A percentile compares a stretch with the other conserved stretches of the same genome.
phyloP scores from a whole-genome alignment of 139 green algal species.

The Micractinium conductrix region DNA sequence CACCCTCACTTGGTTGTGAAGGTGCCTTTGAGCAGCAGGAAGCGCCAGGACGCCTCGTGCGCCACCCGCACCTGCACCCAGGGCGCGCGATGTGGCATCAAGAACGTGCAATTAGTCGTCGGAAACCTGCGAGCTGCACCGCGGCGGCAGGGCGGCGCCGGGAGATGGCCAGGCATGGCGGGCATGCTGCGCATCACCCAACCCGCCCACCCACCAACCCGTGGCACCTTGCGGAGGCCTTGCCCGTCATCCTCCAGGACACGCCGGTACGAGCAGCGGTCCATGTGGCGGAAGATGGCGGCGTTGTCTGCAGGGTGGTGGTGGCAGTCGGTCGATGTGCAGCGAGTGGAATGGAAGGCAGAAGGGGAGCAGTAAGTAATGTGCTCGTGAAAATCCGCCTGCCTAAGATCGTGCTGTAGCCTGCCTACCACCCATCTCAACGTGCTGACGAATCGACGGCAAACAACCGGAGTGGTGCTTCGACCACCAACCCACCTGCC shows the following conservation, averaged over 20 bases:
- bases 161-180: too few species aligned
- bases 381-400: too few species aligned
- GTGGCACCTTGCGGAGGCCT: too few species aligned
- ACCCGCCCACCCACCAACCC: too few species aligned
- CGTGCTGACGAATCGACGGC: not conserved
- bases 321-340: not conserved
- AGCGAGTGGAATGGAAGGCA: not conserved
- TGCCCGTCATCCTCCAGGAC: constrained; percentile 28
- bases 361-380: not conserved
- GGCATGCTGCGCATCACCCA: too few species aligned
- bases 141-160: too few species aligned
- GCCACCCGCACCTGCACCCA: constrained; percentile 19
- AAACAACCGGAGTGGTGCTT: not conserved
- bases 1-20: constrained; percentile 37
- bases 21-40: constrained; percentile 37
- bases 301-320: constrained; percentile 19
- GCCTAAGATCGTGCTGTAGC: too few species aligned
- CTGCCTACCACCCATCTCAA: too few species aligned
- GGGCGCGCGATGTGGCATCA: too few species aligned
- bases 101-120: too few species aligned
- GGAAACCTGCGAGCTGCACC: too few species aligned
- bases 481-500: too few species aligned
- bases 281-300: constrained; percentile 43
- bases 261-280: constrained; percentile 34
- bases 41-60: constrained; percentile 43